Evolutionary conservation across 176 grass and related monocot species (phyloP).

Genomic region (Typha latifolia): DNA sequence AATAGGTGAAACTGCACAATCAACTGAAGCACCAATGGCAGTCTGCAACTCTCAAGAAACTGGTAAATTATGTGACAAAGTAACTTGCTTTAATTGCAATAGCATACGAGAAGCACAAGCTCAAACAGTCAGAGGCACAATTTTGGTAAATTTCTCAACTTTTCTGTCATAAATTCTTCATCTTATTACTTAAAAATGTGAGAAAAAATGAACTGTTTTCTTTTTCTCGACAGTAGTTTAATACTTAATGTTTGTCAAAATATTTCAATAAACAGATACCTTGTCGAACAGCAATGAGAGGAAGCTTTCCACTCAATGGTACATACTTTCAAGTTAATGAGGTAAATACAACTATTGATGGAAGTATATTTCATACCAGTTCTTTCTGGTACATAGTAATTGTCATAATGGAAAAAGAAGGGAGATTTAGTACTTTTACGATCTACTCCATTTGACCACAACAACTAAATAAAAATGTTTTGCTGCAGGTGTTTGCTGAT

Average conservation of each 20-base stretch:
- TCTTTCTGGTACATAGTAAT: not conserved
- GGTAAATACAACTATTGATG: conserved; percentile 26
- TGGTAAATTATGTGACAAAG: conserved; percentile 41
- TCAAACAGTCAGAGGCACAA: conserved; percentile 66
- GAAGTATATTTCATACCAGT: not conserved
- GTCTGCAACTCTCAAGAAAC: conserved; percentile 45
- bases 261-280: conserved; percentile 48
- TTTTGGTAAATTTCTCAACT: conserved; percentile 34
- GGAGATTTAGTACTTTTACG: not conserved
- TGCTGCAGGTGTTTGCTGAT: conserved; percentile 70
- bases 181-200: not conserved
- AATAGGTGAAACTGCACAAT: conserved; percentile 78
- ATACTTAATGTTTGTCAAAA: not conserved
- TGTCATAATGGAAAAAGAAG: no score
- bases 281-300: conserved; percentile 83
- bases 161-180: conserved; percentile 5
- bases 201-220: not conserved
- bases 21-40: conserved; percentile 57
- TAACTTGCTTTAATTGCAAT: conserved; percentile 54
- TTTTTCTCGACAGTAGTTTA: not conserved
- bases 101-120: conserved; percentile 53
- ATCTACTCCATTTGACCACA: not conserved
- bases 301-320: conserved; percentile 75
- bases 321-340: conserved; percentile 90
- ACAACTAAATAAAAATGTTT: conserved; percentile 6